Conservation (phyloP, 805 yeast genomes). For the Kluyveromyces wickerhamii region DNA sequence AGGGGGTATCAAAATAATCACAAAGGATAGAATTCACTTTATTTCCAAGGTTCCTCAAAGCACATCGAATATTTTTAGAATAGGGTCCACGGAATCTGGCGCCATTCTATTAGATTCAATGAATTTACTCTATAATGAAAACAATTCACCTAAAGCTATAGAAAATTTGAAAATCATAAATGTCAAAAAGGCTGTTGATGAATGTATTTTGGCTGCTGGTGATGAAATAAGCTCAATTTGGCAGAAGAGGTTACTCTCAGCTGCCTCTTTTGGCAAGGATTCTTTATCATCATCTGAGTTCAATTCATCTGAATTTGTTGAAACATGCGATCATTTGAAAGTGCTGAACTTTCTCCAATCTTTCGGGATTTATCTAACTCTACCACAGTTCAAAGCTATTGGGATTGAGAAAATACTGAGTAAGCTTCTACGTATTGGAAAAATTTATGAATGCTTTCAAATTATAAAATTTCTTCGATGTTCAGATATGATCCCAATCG, state of each 20-base stretch:
- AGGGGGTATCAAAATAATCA: constrained; percentile 70
- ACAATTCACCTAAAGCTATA: constrained; percentile 72
- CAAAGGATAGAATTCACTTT: constrained; percentile 49
- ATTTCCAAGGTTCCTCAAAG: constrained; percentile 52
- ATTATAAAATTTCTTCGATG: constrained; percentile 42
- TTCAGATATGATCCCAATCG: constrained; percentile 37
- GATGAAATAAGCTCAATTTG: constrained; percentile 69
- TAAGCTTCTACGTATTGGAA: constrained; percentile 49
- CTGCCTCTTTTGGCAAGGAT: constrained; percentile 78
- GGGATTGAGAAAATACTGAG: constrained; percentile 52
- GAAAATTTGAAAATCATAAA: constrained; percentile 57
- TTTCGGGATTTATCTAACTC: constrained; percentile 65
- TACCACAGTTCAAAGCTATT: constrained; percentile 40
- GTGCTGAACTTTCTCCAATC: constrained; percentile 60
- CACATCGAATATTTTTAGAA: constrained; percentile 57
- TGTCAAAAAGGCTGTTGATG: constrained; percentile 52
- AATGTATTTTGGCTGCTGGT: constrained; percentile 65
- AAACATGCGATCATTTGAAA: constrained; percentile 52
- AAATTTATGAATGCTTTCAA: constrained; percentile 55
- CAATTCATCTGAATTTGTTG: constrained; percentile 55
- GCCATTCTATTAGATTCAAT: constrained; percentile 77
- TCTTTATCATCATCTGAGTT: constrained; percentile 43
- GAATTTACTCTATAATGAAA: constrained; percentile 42
- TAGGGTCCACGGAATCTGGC: constrained; percentile 79
- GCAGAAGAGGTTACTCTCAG: constrained; percentile 74